Conservation (phyloP, 352 stramenopile genomes). For the Globisporangium ultimum region DNA sequence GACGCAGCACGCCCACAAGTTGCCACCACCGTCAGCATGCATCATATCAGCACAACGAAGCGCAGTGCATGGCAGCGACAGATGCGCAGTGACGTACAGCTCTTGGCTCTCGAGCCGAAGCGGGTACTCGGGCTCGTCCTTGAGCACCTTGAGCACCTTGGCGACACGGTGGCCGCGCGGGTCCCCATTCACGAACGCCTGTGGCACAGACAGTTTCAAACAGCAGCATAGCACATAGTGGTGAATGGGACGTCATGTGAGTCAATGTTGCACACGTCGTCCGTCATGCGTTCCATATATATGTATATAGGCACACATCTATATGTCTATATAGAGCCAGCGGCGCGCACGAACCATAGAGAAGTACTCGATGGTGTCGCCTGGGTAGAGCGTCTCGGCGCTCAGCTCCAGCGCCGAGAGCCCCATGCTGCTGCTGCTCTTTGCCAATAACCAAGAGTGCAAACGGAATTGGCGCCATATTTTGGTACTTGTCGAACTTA, state of each 20-base stretch:
- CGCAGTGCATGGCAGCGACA: not conserved
- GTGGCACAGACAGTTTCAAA: not conserved
- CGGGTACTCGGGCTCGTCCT: slow-evolving; percentile 46
- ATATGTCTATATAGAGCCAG: too few species aligned
- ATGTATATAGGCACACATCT: too few species aligned
- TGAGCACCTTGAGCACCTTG: slow-evolving; percentile 53
- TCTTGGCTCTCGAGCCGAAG: slow-evolving; percentile 67
- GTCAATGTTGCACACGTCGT: too few species aligned
- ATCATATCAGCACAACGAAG: not conserved
- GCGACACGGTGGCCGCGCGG: slow-evolving; percentile 54
- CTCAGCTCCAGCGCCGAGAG: slow-evolving; percentile 56
- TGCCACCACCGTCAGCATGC: slow-evolving; percentile 3
- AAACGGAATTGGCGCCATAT: too few species aligned
- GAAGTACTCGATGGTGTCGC: slow-evolving; percentile 79
- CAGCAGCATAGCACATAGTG: not conserved
- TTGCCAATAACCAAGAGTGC: too few species aligned
- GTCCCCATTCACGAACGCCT: slow-evolving; percentile 74
- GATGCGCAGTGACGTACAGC: slow-evolving; percentile 32
- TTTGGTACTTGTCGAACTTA: too few species aligned
- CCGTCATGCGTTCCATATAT: not conserved
- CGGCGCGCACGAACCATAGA: slow-evolving; percentile 41
- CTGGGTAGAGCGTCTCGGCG: slow-evolving; percentile 56
- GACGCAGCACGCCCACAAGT: not conserved
- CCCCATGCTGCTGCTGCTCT: slow-evolving; percentile 17
- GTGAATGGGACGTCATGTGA: not conserved